Evolutionary conservation across 192 early-diverging fungal species (phyloP), one percentile per base, ranked within the genome.

Genomic region (Powellomyces hirtus): DNA sequence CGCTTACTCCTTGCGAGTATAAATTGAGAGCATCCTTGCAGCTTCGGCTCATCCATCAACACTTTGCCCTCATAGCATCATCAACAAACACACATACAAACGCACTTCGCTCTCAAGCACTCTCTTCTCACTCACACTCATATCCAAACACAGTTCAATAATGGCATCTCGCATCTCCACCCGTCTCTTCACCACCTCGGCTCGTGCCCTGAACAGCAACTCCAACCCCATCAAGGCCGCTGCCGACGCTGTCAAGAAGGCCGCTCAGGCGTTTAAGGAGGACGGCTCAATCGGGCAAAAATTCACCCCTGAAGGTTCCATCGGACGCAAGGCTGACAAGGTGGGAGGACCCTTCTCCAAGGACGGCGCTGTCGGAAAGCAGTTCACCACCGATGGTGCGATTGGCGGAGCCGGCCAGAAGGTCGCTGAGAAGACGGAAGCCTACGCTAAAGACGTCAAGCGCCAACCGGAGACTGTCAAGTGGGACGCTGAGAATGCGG

Each of bases 361-460:
- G 8, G 44, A 72, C 7, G 70, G 70, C 34, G n/a, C 70, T 26
- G 38, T 72, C 27, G 70, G 70, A 50, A 64, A 72, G 62, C 61
- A 72, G 51, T 72, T 72, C 53, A 57, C 13, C 10, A 30, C 18
- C 18, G 38, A 18, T n/a, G 70, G 70, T 33, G 53, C 50, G 2
- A 44, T 72, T 35, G 70, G 70, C 29, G 61, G 62, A 5, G n/a
- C 37, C 38, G 70, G 46, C 20, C 51, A 72, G 37, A 57, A 29
- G 16, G 62, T 37, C 22, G 70, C 70, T 1, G 52, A 64, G 33
- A 58, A 20, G 10, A 53, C 53, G 31, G 70, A 72, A 55, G 1
- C 57, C 18, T 22, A 34, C 31, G 62, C 71, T 31, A 22, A 22
- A 31, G 42, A 58, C 18, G 53, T 57, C 22, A 38, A 67, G 65